Percentiles rank a stretch among this genome's conserved stretches.
phyloP scores from a whole-genome alignment of 495 filamentous ascomycete genomes.

The Lentithecium fluviatile region DNA sequence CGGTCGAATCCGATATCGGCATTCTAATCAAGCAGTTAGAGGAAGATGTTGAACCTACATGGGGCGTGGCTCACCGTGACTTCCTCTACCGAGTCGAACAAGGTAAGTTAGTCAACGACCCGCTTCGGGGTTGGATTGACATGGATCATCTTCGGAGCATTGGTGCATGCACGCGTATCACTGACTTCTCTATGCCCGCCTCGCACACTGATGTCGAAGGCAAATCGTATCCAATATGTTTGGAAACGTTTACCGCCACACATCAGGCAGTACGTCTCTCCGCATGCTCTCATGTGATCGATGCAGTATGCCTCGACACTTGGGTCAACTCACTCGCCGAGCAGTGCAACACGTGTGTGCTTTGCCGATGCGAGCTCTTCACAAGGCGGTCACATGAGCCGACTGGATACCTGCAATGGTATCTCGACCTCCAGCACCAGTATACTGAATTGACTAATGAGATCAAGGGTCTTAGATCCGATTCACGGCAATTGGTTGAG shows the following conservation, averaged over 20 bases:
- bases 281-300: not conserved
- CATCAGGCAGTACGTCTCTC: not conserved
- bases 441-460: not conserved
- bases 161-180: too few species aligned
- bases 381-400: not conserved
- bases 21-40: too few species aligned
- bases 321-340: not conserved
- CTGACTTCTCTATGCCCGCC: not conserved
- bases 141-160: too few species aligned
- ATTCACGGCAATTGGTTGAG: not conserved
- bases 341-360: not conserved
- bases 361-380: not conserved
- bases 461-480: not conserved
- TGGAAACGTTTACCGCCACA: not conserved
- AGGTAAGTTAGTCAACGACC: too few species aligned
- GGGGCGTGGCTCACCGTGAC: too few species aligned
- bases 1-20: too few species aligned
- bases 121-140: too few species aligned
- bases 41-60: too few species aligned
- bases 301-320: not conserved
- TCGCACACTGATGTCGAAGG: not conserved
- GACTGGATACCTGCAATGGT: not conserved
- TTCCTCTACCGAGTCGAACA: too few species aligned
- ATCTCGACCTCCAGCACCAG: not conserved
- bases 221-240: not conserved